phyloP scores from a whole-genome alignment of 768 basidiomycete species.

The Polyporus arcularius region DNA sequence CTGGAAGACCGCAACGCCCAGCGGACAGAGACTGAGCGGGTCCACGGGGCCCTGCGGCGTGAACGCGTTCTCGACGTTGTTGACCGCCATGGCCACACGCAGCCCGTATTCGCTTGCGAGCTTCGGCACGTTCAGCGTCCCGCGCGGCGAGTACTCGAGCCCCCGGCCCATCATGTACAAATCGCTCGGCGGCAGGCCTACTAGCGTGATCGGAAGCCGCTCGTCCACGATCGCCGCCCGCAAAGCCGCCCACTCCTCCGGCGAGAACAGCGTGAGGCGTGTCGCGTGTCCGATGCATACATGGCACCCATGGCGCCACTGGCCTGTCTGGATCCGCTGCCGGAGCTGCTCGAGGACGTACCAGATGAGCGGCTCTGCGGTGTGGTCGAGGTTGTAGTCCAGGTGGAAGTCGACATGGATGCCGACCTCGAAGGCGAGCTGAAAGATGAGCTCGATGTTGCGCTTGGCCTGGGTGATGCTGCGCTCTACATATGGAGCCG shows the following conservation, averaged over 20 bases:
- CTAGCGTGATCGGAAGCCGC: constrained; percentile 53
- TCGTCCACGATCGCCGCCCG: constrained; percentile 33
- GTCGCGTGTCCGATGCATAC: constrained; percentile 66
- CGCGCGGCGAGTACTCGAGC: constrained; percentile 44
- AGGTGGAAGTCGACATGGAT: constrained; percentile 66
- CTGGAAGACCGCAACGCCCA: constrained; percentile 63
- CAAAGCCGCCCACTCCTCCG: constrained; percentile 41
- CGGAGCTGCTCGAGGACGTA: constrained; percentile 48
- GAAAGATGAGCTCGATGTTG: constrained; percentile 56
- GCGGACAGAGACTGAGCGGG: constrained; percentile 58
- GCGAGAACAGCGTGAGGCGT: constrained; percentile 52
- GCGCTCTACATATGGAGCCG: constrained; percentile 66
- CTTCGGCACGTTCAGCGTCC: constrained; percentile 56
- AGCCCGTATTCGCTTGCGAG: constrained; percentile 47
- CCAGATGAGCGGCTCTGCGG: constrained; percentile 54
- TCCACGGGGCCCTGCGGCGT: constrained; percentile 68
- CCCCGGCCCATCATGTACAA: constrained; percentile 67
- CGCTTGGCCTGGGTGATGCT: constrained; percentile 45
- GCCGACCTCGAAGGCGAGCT: constrained; percentile 40
- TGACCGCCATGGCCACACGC: constrained; percentile 57
- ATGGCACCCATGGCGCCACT: constrained; percentile 27
- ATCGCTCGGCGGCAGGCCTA: constrained; percentile 64
- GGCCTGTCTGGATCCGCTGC: constrained; percentile 29
- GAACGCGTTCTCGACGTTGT: constrained; percentile 69
- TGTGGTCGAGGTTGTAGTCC: constrained; percentile 62